phyloP scores from a whole-genome alignment of 345 rosid species.

The Carallia brachiata region DNA sequence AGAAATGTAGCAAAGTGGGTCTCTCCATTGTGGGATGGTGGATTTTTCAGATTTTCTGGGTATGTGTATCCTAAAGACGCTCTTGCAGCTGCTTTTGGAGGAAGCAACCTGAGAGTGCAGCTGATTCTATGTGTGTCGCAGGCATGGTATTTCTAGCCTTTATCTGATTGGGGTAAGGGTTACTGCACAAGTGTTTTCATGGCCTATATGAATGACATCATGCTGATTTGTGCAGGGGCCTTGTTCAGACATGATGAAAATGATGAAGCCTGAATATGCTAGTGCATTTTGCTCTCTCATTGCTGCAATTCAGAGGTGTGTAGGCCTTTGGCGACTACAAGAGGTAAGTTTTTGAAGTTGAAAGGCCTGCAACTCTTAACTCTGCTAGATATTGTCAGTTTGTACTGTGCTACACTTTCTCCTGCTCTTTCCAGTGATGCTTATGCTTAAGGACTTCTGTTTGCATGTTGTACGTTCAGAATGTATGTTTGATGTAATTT shows the following conservation, averaged over 20 bases:
- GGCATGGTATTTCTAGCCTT: conserved; percentile 46
- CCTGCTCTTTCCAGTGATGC: background rate
- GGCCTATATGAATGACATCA: conserved; percentile 15
- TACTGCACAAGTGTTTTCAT: conserved; percentile 12
- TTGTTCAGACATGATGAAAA: conserved; percentile 44
- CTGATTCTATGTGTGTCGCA: conserved; percentile 60
- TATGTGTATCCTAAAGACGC: conserved; percentile 65
- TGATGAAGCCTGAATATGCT: conserved; percentile 46
- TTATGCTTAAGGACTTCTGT: background rate
- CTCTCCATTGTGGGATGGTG: conserved; percentile 85
- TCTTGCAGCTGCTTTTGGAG: conserved; percentile 71
- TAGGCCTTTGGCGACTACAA: conserved; percentile 81
- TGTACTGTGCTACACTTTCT: background rate
- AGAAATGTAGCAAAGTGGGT: conserved; percentile 79
- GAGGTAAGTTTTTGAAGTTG: conserved; percentile 46
- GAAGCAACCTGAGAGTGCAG: conserved; percentile 64
- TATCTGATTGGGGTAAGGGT: conserved; percentile 5
- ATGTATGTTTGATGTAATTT: background rate
- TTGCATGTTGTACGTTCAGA: background rate
- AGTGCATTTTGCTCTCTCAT: conserved; percentile 57
- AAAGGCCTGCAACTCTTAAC: conserved; percentile 6
- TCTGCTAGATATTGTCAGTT: background rate
- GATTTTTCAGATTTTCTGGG: conserved; percentile 71
- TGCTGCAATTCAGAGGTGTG: conserved; percentile 73
- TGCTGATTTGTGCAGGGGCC: conserved; percentile 58